Conservation (phyloP, 148 eudicot genomes). For the Amaranthus palmeri region DNA sequence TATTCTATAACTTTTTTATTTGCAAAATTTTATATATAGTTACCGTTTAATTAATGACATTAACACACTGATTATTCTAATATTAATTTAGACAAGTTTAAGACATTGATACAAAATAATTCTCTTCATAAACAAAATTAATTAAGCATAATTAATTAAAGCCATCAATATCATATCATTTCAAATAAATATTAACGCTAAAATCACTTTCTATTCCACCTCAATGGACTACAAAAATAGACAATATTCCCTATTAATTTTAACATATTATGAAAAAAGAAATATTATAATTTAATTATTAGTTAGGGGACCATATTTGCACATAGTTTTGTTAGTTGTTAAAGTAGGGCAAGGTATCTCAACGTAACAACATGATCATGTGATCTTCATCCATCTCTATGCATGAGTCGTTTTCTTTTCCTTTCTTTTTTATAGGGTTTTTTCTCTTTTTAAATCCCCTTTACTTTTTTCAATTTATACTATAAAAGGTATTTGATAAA, state of each 20-base stretch:
- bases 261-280: neutral
- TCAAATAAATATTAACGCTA: neutral
- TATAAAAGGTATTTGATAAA: too few species aligned
- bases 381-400: constrained; percentile 22
- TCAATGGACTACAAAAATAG: constrained; percentile 4
- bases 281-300: neutral
- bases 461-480: too few species aligned
- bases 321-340: constrained; percentile 18
- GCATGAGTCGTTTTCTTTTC: constrained; percentile 20
- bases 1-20: too few species aligned
- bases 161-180: neutral
- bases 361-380: constrained; percentile 24
- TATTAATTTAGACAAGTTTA: neutral
- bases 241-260: neutral
- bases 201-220: constrained; percentile 1
- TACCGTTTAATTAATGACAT: neutral
- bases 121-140: neutral
- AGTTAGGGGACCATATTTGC: constrained; percentile 21
- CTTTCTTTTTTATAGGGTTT: neutral
- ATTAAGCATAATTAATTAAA: neutral
- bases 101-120: neutral
- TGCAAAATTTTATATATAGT: neutral
- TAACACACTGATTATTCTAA: neutral
- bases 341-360: constrained; percentile 24
- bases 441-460: too few species aligned